Evolutionary conservation across 2,329 filamentous ascomycete genomes (phyloP).

Genomic region (Monosporascus sp.): DNA sequence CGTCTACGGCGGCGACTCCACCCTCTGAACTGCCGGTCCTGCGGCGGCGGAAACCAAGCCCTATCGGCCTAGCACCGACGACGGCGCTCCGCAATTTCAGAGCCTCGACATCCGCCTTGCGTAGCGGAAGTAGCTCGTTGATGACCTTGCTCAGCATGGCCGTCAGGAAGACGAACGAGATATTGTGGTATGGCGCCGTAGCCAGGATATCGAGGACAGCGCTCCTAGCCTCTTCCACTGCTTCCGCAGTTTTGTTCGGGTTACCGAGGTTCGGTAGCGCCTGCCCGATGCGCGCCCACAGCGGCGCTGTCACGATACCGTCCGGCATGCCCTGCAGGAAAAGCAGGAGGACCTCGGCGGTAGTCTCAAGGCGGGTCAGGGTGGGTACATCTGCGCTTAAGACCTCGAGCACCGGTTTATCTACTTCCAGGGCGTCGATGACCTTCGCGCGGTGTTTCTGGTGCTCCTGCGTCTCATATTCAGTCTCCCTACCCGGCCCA

Average conservation of each 20-base stretch:
- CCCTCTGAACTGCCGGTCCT: constrained; percentile 10
- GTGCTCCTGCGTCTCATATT: constrained; percentile 11
- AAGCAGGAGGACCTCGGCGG: constrained; percentile 65
- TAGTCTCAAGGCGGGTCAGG: constrained; percentile 66
- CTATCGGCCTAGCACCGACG: constrained; percentile 25
- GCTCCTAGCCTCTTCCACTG: constrained; percentile 41
- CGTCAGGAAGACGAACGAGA: constrained; percentile 82
- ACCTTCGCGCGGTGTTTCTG: constrained; percentile 30
- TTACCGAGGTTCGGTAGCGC: constrained; percentile 39
- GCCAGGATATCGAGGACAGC: constrained; percentile 69
- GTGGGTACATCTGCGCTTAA: constrained; percentile 61
- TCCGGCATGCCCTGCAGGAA: constrained; percentile 75
- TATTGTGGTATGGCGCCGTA: constrained; percentile 71
- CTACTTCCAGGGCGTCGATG: constrained; percentile 69
- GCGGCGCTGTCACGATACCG: constrained; percentile 64
- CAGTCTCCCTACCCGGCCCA: constrained; percentile 4
- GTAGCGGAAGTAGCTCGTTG: constrained; percentile 41
- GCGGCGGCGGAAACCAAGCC: constrained; percentile 41
- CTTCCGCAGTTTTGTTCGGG: constrained; percentile 13
- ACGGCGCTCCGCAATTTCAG: constrained; percentile 20
- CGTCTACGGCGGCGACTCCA: constrained; percentile 19
- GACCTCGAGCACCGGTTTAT: constrained; percentile 52
- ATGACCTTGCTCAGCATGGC: constrained; percentile 62
- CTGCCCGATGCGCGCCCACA: constrained; percentile 68
- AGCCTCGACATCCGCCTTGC: constrained; percentile 31